Percentiles rank a stretch among this genome's conserved stretches.
phyloP scores from a whole-genome alignment of 768 basidiomycete species.

The Russula compacta region DNA sequence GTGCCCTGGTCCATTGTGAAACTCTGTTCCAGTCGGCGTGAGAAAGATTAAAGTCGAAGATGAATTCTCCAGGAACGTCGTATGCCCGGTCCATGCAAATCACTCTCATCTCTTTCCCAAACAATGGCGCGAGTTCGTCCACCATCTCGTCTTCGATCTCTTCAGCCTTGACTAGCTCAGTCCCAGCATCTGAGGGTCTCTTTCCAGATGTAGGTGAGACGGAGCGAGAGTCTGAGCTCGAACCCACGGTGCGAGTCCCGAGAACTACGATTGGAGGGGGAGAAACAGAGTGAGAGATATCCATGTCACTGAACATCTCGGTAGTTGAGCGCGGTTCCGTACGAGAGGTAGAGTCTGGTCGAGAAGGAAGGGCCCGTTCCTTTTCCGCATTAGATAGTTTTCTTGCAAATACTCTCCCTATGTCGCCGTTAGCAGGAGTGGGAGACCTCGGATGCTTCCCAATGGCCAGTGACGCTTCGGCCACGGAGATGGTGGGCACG shows the following conservation, averaged over 20 bases:
- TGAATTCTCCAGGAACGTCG: not conserved
- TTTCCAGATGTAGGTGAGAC: not conserved
- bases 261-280: slow-evolving; percentile 10
- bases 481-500: not conserved
- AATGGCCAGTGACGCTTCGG: not conserved
- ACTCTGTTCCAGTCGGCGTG: slow-evolving; percentile 3
- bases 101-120: slow-evolving; percentile 11
- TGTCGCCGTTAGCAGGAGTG: not conserved
- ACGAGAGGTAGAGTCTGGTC: not conserved
- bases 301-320: not conserved
- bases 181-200: not conserved
- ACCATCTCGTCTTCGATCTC: slow-evolving; percentile 13
- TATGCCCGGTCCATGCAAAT: slow-evolving; percentile 3
- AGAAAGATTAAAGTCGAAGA: not conserved
- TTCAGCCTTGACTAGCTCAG: not conserved
- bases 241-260: not conserved
- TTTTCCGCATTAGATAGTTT: not conserved
- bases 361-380: not conserved
- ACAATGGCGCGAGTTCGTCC: slow-evolving; percentile 12
- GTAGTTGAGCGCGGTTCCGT: not conserved
- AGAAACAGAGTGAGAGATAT: not conserved
- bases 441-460: not conserved
- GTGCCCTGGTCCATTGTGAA: slow-evolving; percentile 5
- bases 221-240: slow-evolving; percentile 5
- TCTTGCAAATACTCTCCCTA: not conserved